Percentiles rank a stretch among this genome's conserved stretches.
These are phyloP conservation scores for Aspergillus melleus DNA, from an alignment of 2,329 filamentous ascomycete species.

Conservation along the genomic window DNA sequence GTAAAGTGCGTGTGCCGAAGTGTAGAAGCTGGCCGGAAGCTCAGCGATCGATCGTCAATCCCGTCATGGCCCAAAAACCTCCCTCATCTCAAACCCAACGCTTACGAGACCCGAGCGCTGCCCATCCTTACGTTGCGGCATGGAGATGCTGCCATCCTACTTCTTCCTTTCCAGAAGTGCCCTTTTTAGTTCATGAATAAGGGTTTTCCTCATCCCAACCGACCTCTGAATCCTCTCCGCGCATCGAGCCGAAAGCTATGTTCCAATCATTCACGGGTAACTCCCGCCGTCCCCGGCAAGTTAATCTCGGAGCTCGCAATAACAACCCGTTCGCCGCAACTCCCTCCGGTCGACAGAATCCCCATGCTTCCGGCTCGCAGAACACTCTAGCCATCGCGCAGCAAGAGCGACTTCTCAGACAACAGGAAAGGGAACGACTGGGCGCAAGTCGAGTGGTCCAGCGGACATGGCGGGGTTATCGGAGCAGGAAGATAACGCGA, in stretches of 20 bases:
- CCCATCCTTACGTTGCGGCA: conserved; percentile 17
- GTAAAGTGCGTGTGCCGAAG: neutral
- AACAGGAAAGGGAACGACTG: conserved; percentile 75
- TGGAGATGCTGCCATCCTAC: conserved; percentile 21
- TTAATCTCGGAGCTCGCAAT: conserved; percentile 86
- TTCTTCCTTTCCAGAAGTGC: conserved; percentile 15
- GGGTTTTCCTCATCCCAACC: conserved; percentile 1
- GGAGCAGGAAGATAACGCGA: conserved; percentile 59
- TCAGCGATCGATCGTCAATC: neutral
- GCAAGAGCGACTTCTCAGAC: conserved; percentile 76
- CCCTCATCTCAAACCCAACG: conserved; percentile 1
- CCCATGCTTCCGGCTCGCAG: conserved; percentile 63
- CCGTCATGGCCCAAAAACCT: conserved; percentile 1
- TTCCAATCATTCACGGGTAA: conserved; percentile 89
- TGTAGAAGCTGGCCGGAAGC: too few species aligned
- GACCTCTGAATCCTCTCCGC: conserved; percentile 5
- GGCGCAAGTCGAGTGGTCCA: conserved; percentile 76
- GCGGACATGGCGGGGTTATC: conserved; percentile 77
- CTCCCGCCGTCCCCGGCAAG: conserved; percentile 81
- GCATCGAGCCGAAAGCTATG: conserved; percentile 55
- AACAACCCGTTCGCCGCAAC: conserved; percentile 72
- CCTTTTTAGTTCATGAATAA: conserved; percentile 4
- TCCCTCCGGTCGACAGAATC: conserved; percentile 58
- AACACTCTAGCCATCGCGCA: conserved; percentile 82
- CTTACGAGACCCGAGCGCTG: neutral